Base-by-base conservation (phyloP, 1,284 basidiomycete species). In the Ustilago shanxiensis region DNA sequence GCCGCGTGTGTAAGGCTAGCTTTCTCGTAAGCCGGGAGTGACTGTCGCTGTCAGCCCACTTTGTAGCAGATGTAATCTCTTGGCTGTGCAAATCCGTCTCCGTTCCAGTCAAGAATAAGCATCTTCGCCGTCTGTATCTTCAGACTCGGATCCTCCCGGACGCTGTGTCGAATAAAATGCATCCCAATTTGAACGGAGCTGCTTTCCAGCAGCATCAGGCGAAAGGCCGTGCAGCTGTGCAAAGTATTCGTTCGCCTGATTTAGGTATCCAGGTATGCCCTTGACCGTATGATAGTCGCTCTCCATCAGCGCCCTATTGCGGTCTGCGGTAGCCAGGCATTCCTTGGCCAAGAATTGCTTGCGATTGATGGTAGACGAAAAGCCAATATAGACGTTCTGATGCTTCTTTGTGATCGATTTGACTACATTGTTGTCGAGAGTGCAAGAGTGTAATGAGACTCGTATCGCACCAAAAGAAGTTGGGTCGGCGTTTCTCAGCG, bases 401-500 rank as follows among this genome's bases (percentile, higher is more conserved):
- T 85, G 77, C 53, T 58, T 66, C 28, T 70, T 72, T 26, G 79
- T 70, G 24, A 84, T 66, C 6, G 68, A 72, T 16, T 24, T 51
- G 39, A 85, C 77, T 45, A 79, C 73, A 44, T 79, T 72, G 33
- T 66, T 63, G 57, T 80, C 80, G 33, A 84, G 72, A 3, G 83
- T 84, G 71, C 83, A 85, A 28, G 80, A 82, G 58, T 85, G 83
- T 20, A 85, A 63, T 4, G 73, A 76, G 4, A 84, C 26, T 11
- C 73, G 68, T 20, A 79, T 49, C 7, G 72, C 71, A n/a, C 70
- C 60, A n/a, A 72, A 79, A 14, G 63, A 49, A 1, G 70, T 56
- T 8, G 56, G 57, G 18, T 66, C 56, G 16, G 68, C 54, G 18
- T 72, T 72, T 33, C 58, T 60, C 13, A 79, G 41, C n/a, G 73